Evolutionary conservation across 129 eudicot species (phyloP), one percentile per base, ranked within the genome.

Genomic region (Arctium minus): DNA sequence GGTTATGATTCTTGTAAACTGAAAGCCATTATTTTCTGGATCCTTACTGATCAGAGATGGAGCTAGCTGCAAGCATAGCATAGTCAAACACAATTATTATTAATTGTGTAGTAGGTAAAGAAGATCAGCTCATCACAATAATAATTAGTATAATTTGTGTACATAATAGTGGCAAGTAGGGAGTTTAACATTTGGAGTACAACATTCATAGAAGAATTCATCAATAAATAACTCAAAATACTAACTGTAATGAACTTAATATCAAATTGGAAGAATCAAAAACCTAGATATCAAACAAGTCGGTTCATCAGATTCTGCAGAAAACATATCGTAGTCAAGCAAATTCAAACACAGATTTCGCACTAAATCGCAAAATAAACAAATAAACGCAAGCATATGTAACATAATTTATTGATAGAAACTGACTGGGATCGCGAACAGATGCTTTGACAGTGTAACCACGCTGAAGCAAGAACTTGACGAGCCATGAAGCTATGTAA

Each of bases 381-480:
- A 46, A 46, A 11, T 8, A 46, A 46, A 10, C 1, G 53, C 2
- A 44, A 44, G 53, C 53, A 44, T 8, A 44, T 44, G 44, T 39
- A 5, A 39, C 62, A 15, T 56, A 56, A 70, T 0, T 31, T 6
- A 72, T 0, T 36, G 5, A 62, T 15, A 68, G 36, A 29, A 30
- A 76, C 85, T 13, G 31, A 87, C 90, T 87, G 67, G 86, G 90
- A 75, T 81, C 86, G 8, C 88, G 88, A 78, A 87, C 81, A 15
- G 88, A 80, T 68, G 90, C 90, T 53, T 81, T 84, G 76, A 87
- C 90, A 18, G 88, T 74, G 84, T 87, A 87, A 78, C 90, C 90
- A 4, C 88, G 84, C 2, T 77, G 76, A 60, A 87, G 90, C 44
- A 87, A 53, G 39, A 87, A 39, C 70, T 84, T 88, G 77, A 88